These are phyloP conservation scores for Annulohypoxylon nitens DNA, from an alignment of 495 filamentous ascomycete genomes.

Conservation along the genomic window DNA sequence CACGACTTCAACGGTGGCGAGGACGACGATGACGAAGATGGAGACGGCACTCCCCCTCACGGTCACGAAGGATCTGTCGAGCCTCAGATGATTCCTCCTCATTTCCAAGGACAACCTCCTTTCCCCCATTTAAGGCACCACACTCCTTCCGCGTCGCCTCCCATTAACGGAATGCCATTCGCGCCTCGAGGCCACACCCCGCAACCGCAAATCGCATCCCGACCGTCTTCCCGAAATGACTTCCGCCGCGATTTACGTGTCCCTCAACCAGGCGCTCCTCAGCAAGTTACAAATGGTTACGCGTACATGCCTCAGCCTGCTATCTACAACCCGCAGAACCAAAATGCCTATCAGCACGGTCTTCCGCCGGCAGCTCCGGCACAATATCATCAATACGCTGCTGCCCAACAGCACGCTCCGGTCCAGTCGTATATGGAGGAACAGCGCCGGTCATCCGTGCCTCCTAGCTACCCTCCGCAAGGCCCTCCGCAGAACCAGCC, in stretches of 20 bases:
- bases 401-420: slow-evolving; percentile 55
- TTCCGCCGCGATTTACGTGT: slow-evolving; percentile 78
- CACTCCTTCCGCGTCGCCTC: slow-evolving; percentile 90
- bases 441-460: slow-evolving; percentile 71
- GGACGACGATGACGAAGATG: slow-evolving; percentile 90
- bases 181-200: slow-evolving; percentile 80
- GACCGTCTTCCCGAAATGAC: slow-evolving; percentile 86
- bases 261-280: slow-evolving; percentile 67
- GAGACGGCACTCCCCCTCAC: slow-evolving; percentile 76
- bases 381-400: slow-evolving; percentile 60
- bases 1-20: slow-evolving; percentile 89
- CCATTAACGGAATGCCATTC: slow-evolving; percentile 84
- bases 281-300: slow-evolving; percentile 77
- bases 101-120: slow-evolving; percentile 78
- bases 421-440: slow-evolving; percentile 77
- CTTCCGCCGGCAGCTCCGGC: slow-evolving; percentile 67
- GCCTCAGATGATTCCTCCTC: slow-evolving; percentile 75
- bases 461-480: slow-evolving; percentile 68
- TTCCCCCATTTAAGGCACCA: slow-evolving; percentile 85
- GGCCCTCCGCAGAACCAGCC: slow-evolving; percentile 48
- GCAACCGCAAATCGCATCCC: slow-evolving; percentile 78
- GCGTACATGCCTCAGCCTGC: slow-evolving; percentile 87
- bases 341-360: slow-evolving; percentile 57
- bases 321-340: slow-evolving; percentile 82
- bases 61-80: slow-evolving; percentile 64